Conservation (phyloP, 768 basidiomycete genomes). For the Mycena maculata region DNA sequence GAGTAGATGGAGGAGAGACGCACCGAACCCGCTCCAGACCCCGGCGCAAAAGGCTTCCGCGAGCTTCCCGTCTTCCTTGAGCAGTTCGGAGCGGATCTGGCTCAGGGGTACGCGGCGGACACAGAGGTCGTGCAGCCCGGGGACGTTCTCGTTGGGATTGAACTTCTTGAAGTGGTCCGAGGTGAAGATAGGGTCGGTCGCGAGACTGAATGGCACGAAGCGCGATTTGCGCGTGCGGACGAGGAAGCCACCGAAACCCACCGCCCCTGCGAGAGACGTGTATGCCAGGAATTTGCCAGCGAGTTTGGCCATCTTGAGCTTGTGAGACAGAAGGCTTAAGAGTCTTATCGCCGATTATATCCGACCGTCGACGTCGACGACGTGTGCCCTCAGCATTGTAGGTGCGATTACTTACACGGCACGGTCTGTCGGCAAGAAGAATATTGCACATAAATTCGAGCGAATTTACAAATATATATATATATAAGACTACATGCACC, state of each 20-base stretch:
- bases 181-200: constrained; percentile 23
- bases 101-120: constrained; percentile 31
- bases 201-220: constrained; percentile 28
- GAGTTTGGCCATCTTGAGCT: constrained; percentile 23
- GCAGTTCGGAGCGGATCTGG: constrained; percentile 30
- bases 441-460: too few relatives aligned
- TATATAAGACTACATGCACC: too few relatives aligned
- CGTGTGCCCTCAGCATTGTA: too few relatives aligned
- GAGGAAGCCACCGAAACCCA: constrained; percentile 32
- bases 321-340: too few relatives aligned
- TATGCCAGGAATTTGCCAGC: constrained; percentile 25
- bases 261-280: constrained; percentile 28
- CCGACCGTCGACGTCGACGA: too few relatives aligned
- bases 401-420: too few relatives aligned
- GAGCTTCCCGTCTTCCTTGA: constrained; percentile 30
- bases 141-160: constrained; percentile 33
- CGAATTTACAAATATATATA: too few relatives aligned
- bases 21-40: constrained; percentile 33
- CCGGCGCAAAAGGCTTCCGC: constrained; percentile 33
- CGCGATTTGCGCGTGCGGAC: constrained; percentile 28
- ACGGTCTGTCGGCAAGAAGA: too few relatives aligned
- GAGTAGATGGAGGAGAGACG: neutral
- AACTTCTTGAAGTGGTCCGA: constrained; percentile 27
- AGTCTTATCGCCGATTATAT: too few relatives aligned
- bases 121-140: constrained; percentile 23